Evolutionary conservation across 2,329 filamentous ascomycete species (phyloP).

Genomic region (Colletotrichum sp.): DNA sequence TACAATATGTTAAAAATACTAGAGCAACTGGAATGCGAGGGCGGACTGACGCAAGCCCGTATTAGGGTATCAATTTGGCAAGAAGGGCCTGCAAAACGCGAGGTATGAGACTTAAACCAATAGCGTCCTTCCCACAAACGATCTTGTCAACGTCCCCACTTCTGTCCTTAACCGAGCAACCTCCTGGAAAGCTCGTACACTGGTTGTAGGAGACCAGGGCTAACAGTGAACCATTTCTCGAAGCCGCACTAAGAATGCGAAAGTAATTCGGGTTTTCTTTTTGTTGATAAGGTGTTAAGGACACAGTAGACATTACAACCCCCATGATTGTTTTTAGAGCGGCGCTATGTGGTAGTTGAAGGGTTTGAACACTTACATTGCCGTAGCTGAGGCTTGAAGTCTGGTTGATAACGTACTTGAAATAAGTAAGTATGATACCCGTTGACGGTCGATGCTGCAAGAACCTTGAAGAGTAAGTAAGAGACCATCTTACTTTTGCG

Average conservation of each 20-base stretch:
- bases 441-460: too few species aligned
- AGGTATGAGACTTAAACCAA: background rate
- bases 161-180: background rate
- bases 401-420: background rate
- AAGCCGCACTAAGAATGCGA: background rate
- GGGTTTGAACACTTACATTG: background rate
- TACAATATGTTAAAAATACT: background rate
- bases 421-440: too few species aligned
- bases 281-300: background rate
- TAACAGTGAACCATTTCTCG: background rate
- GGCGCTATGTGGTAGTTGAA: background rate
- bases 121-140: rapidly evolving
- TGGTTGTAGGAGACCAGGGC: background rate
- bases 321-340: background rate
- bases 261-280: background rate
- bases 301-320: background rate
- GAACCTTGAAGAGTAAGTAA: too few species aligned
- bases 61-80: background rate
- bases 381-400: background rate
- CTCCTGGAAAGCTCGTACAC: background rate
- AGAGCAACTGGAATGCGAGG: background rate
- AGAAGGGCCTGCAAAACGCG: background rate
- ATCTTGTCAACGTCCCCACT: background rate
- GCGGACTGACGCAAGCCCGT: background rate
- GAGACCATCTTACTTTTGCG: too few species aligned